Conservation (phyloP, 1,139 yeast species). For the Scheffersomyces lignicola region DNA sequence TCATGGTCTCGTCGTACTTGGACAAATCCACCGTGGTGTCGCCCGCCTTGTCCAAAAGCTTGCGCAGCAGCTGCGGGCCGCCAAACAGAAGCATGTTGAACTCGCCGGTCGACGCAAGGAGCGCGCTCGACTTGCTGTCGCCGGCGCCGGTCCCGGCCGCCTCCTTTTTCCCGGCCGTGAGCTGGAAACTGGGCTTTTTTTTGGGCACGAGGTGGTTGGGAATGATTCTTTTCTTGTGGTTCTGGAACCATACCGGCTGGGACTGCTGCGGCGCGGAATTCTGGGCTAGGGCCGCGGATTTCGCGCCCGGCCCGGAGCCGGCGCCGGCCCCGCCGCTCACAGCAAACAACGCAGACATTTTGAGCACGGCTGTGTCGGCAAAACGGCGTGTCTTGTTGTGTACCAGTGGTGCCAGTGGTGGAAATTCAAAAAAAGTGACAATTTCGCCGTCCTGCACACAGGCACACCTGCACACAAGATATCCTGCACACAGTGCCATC, state of each 20-base stretch:
- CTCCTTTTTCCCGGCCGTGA: conserved; percentile 20
- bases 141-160: conserved; percentile 5
- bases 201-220: conserved; percentile 55
- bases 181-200: conserved; percentile 44
- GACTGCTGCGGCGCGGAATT: conserved; percentile 9
- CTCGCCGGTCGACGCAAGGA: conserved; percentile 20
- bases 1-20: conserved; percentile 31
- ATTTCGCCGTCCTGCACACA: no score
- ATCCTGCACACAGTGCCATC: no score
- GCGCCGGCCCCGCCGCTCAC: no score
- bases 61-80: conserved; percentile 17
- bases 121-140: conserved; percentile 10
- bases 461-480: no score
- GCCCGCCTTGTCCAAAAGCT: conserved; percentile 13
- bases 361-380: no score
- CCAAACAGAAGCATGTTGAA: conserved; percentile 46
- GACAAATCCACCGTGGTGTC: conserved; percentile 27
- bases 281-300: conserved; percentile 2
- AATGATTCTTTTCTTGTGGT: conserved; percentile 55
- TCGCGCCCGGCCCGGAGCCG: no score
- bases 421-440: no score
- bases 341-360: no score
- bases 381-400: no score
- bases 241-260: conserved; percentile 54
- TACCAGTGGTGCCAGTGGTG: no score